Conservation (phyloP, 1,284 basidiomycete genomes). For the Cutaneotrichosporon arboriforme region DNA sequence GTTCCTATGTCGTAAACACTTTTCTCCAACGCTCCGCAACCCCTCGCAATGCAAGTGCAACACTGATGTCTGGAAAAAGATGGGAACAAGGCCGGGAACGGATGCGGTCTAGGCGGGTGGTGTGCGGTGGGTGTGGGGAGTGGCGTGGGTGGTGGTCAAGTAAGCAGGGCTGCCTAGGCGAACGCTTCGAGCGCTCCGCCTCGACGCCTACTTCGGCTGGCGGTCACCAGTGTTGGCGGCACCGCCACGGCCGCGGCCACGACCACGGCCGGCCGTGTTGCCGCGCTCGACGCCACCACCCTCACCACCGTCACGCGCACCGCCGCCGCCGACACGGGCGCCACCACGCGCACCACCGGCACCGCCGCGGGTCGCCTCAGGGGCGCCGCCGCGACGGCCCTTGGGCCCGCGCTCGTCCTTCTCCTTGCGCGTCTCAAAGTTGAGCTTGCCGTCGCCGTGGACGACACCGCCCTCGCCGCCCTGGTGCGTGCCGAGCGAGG, state of each 20-base stretch:
- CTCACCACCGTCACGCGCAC: constrained; percentile 6
- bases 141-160: background rate
- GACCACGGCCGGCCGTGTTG: constrained; percentile 6
- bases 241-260: constrained; percentile 17
- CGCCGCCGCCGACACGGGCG: constrained; percentile 1
- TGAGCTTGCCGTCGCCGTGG: constrained; percentile 57
- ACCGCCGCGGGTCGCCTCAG: constrained; percentile 10
- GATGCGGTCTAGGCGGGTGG: constrained; percentile 2
- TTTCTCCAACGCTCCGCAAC: background rate
- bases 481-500: constrained; percentile 58
- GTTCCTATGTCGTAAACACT: too few relatives aligned
- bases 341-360: constrained; percentile 6
- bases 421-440: constrained; percentile 85
- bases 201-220: constrained; percentile 8
- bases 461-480: constrained; percentile 88
- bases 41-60: constrained; percentile 1
- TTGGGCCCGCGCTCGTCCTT: constrained; percentile 59
- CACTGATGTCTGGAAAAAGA: constrained; percentile 6
- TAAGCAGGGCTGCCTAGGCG: background rate
- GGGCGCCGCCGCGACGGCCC: constrained; percentile 13
- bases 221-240: constrained; percentile 12
- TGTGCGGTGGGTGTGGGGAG: background rate
- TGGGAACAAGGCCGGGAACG: constrained; percentile 1
- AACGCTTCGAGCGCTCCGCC: too few relatives aligned
- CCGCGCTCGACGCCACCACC: constrained; percentile 3